Evolutionary conservation across 192 early-diverging fungal genomes (phyloP).

Genomic region (Geosiphon pyriformis): DNA sequence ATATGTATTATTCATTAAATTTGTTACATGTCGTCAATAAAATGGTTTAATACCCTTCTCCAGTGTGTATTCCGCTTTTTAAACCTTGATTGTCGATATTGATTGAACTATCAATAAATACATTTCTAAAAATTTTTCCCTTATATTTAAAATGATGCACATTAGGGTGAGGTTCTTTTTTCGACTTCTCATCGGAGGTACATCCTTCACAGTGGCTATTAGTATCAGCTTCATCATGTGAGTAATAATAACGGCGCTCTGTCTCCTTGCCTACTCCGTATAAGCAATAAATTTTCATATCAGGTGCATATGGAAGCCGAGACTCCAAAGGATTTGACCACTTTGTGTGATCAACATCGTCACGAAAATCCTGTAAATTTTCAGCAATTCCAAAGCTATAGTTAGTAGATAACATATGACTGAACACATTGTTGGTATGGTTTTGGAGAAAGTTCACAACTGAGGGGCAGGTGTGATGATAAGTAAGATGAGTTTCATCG

Average conservation of each 20-base stretch:
- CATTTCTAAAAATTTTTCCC: constrained; percentile 19
- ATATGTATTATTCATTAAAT: background rate
- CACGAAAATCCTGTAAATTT: constrained; percentile 53
- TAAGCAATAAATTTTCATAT: constrained; percentile 74
- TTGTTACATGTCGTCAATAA: background rate
- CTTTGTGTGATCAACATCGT: constrained; percentile 48
- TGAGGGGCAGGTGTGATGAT: background rate
- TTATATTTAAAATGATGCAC: background rate
- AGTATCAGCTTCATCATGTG: constrained; percentile 26
- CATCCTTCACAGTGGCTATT: constrained; percentile 25
- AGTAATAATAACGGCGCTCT: constrained; percentile 81
- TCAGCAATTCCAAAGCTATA: constrained; percentile 66
- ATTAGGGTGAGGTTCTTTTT: no score
- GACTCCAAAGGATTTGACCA: constrained; percentile 83
- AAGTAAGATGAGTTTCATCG: background rate
- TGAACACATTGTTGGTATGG: constrained; percentile 44
- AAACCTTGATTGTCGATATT: constrained; percentile 52
- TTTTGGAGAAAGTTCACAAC: constrained; percentile 49
- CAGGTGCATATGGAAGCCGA: constrained; percentile 60
- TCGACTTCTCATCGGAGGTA: constrained; percentile 29
- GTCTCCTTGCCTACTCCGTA: constrained; percentile 77
- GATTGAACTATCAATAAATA: constrained; percentile 50
- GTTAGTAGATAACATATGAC: constrained; percentile 44
- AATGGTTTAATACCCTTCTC: constrained; percentile 52
- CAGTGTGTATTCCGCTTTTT: constrained; percentile 60